A percentile compares a stretch with the other conserved stretches of the same genome.
Evolutionary conservation across 2,329 filamentous ascomycete genomes (phyloP).

Genomic region (Myriosclerotinia scirpicola): DNA sequence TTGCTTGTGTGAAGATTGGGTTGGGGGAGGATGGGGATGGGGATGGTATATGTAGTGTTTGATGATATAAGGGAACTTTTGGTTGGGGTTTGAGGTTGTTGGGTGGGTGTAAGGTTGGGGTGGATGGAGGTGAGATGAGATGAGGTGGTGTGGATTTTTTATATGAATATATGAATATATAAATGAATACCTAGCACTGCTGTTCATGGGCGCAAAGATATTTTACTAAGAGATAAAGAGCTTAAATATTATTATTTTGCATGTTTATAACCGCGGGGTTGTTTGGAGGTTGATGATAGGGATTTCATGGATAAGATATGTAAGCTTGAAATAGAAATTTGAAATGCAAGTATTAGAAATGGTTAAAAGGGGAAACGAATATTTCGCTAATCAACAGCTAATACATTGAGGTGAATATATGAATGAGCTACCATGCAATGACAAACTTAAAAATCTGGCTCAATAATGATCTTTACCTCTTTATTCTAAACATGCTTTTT

Average conservation of each 20-base stretch:
- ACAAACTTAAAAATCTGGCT: not conserved
- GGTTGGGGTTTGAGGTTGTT: not conserved
- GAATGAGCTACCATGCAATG: not conserved
- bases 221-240: not conserved
- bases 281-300: not conserved
- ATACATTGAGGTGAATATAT: not conserved
- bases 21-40: not conserved
- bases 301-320: not conserved
- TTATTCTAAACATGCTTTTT: conserved; percentile 4
- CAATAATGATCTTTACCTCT: not conserved
- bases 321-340: not conserved
- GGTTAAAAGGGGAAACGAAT: not conserved
- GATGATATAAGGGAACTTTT: not conserved
- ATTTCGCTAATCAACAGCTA: not conserved
- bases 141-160: not conserved
- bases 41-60: not conserved
- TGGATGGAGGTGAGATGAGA: too few relatives aligned
- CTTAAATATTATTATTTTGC: not conserved
- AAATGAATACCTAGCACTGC: too few relatives aligned
- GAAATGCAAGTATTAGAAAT: not conserved
- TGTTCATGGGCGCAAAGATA: not conserved
- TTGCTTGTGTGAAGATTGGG: not conserved
- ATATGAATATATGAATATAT: not conserved
- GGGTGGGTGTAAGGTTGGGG: too few relatives aligned
- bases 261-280: not conserved